Percentiles rank a stretch among this genome's conserved stretches.
Evolutionary conservation across 2,329 filamentous ascomycete genomes (phyloP).

Genomic region (Fusarium transvaalense): DNA sequence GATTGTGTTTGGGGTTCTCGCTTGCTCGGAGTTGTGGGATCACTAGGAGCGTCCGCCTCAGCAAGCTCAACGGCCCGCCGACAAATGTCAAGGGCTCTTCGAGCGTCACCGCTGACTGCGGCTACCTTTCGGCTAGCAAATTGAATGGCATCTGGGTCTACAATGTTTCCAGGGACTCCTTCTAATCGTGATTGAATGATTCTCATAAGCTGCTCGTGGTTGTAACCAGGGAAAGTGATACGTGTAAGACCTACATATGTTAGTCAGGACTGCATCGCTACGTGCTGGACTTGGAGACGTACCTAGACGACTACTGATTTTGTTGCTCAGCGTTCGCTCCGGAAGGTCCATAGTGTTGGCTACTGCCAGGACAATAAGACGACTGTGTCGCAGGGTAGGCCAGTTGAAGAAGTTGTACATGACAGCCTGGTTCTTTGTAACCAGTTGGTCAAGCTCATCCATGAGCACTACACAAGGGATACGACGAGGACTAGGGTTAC

Average conservation of each 20-base stretch:
- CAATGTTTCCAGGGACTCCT: conserved; percentile 88
- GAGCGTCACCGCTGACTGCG: conserved; percentile 93
- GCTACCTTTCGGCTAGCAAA: conserved; percentile 97
- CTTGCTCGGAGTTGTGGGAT: conserved; percentile 74
- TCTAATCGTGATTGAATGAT: conserved; percentile 96
- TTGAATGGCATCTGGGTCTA: conserved; percentile 92
- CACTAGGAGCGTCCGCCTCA: conserved; percentile 72
- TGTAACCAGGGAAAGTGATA: conserved; percentile 97
- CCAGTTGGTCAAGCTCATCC: conserved; percentile 97
- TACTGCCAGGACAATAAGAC: conserved; percentile 94
- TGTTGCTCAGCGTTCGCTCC: conserved; percentile 95
- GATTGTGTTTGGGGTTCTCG: conserved; percentile 48
- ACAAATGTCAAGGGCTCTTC: conserved; percentile 94
- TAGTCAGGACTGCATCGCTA: not conserved
- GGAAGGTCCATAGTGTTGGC: conserved; percentile 99
- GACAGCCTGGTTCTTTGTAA: conserved; percentile 98
- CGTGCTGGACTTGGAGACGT: conserved; percentile 40
- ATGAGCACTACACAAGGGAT: conserved; percentile 97
- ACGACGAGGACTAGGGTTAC: conserved; percentile 86
- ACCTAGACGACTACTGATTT: conserved; percentile 91
- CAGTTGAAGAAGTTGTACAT: conserved; percentile 99
- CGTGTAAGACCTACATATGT: conserved; percentile 75
- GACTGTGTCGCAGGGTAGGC: conserved; percentile 90
- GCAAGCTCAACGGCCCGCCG: conserved; percentile 94
- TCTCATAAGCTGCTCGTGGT: conserved; percentile 95